Conservation (phyloP, 768 basidiomycete genomes). For the Pleurotus eryngii region DNA sequence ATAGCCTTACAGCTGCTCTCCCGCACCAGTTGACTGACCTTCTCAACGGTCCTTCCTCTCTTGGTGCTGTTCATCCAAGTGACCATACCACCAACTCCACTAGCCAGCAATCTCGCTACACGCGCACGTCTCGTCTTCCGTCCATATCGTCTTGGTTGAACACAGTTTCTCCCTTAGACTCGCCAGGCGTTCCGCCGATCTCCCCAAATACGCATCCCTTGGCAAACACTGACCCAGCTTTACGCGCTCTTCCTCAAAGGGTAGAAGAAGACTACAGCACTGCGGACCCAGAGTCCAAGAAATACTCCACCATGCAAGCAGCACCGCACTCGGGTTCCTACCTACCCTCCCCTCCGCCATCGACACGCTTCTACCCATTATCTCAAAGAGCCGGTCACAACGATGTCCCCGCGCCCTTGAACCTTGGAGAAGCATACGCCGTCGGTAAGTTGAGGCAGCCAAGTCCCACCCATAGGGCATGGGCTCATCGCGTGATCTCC, state of each 20-base stretch:
- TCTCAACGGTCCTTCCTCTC: background rate
- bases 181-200: slow-evolving; percentile 30
- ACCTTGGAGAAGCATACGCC: slow-evolving; percentile 25
- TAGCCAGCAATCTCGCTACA: slow-evolving; percentile 8
- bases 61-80: background rate
- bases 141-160: slow-evolving; percentile 71
- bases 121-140: slow-evolving; percentile 42
- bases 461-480: slow-evolving; percentile 2
- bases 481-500: slow-evolving; percentile 4
- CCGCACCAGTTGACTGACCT: background rate
- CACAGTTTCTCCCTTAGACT: slow-evolving; percentile 25
- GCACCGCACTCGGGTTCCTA: slow-evolving; percentile 20
- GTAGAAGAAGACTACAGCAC: background rate
- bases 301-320: background rate
- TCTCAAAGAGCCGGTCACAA: background rate
- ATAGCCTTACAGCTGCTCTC: background rate
- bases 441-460: slow-evolving; percentile 12
- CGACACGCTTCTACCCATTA: slow-evolving; percentile 45
- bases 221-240: slow-evolving; percentile 1
- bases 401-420: slow-evolving; percentile 38
- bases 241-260: slow-evolving; percentile 13
- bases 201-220: slow-evolving; percentile 14
- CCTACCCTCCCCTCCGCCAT: slow-evolving; percentile 56
- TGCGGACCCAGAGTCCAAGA: background rate
- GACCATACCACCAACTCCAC: slow-evolving; percentile 6